Percentiles rank a stretch among this genome's conserved stretches.
These are phyloP conservation scores for Geotrichum cucujoidarum DNA, from an alignment of 1,139 yeast genomes.

Conservation along the genomic window DNA sequence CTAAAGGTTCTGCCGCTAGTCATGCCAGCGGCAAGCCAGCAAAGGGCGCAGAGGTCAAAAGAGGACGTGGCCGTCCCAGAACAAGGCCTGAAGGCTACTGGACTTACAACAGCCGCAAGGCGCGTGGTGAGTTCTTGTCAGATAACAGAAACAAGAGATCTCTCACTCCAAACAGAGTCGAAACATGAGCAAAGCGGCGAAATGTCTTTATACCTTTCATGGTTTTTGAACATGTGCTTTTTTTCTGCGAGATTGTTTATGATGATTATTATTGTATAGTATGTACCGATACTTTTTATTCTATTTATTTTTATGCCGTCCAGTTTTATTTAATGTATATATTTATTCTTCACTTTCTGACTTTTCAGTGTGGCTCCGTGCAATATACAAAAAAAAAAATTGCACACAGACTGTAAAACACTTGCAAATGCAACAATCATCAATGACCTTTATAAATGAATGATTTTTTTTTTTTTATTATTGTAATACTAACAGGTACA, in stretches of 20 bases:
- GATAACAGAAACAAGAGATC: background rate
- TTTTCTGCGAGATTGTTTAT: no score
- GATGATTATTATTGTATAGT: no score
- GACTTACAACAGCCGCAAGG: constrained; percentile 6
- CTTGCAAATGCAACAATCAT: no score
- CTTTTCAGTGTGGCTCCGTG: no score
- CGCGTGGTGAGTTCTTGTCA: constrained; percentile 6
- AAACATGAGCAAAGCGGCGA: background rate
- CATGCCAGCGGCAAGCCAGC: background rate
- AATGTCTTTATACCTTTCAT: no score
- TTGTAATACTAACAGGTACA: background rate
- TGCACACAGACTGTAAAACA: background rate
- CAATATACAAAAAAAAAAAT: background rate
- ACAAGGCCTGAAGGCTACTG: constrained; percentile 8
- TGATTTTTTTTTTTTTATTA: background rate
- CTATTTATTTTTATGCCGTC: background rate
- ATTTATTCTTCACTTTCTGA: no score
- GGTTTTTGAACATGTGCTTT: no score
- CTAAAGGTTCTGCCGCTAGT: background rate
- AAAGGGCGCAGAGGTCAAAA: background rate
- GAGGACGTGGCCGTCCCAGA: constrained; percentile 11
- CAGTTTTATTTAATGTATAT: background rate
- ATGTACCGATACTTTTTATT: background rate
- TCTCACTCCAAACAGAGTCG: background rate
- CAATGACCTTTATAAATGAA: no score